A percentile compares a stretch with the other conserved stretches of the same genome.
Evolutionary conservation across 768 basidiomycete species (phyloP).

Genomic region (Myochromella boudieri): DNA sequence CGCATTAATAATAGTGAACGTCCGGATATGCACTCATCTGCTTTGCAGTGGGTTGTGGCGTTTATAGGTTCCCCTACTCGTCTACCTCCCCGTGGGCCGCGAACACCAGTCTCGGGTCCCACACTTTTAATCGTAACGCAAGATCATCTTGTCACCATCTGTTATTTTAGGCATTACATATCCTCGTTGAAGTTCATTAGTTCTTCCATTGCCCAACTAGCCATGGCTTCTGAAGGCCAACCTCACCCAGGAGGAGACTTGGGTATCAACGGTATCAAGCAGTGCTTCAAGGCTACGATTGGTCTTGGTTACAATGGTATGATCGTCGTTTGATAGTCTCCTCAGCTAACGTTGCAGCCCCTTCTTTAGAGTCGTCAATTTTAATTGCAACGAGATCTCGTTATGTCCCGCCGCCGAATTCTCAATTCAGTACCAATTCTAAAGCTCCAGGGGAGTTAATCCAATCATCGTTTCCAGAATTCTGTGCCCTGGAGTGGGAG

Average conservation of each 20-base stretch:
- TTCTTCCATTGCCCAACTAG: conserved; percentile 46
- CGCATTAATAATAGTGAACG: conserved; percentile 6
- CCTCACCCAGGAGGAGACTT: conserved; percentile 31
- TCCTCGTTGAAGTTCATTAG: conserved; percentile 45
- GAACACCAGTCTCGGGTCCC: conserved; percentile 49
- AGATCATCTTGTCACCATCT: conserved; percentile 54
- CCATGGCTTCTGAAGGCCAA: conserved; percentile 33
- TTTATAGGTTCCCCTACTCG: conserved; percentile 47
- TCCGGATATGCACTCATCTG: too few species aligned
- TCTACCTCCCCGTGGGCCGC: conserved; percentile 59
- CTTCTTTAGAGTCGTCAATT: conserved; percentile 48
- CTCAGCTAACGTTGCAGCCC: conserved; percentile 4
- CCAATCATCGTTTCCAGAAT: conserved; percentile 23
- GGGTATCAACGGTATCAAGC: conserved; percentile 34
- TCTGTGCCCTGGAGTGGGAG: conserved; percentile 44
- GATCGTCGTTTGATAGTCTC: not conserved
- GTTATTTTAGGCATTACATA: conserved; percentile 48
- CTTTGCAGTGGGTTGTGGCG: conserved; percentile 52
- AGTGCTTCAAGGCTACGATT: conserved; percentile 61
- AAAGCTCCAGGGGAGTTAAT: conserved; percentile 33
- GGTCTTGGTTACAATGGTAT: conserved; percentile 61
- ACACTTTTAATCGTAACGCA: conserved; percentile 66
- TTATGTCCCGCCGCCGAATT: conserved; percentile 37
- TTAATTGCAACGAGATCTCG: conserved; percentile 64
- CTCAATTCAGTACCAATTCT: conserved; percentile 41